These are phyloP conservation scores for Clonostachys solani DNA, from an alignment of 2,329 filamentous ascomycete species.

Conservation along the genomic window DNA sequence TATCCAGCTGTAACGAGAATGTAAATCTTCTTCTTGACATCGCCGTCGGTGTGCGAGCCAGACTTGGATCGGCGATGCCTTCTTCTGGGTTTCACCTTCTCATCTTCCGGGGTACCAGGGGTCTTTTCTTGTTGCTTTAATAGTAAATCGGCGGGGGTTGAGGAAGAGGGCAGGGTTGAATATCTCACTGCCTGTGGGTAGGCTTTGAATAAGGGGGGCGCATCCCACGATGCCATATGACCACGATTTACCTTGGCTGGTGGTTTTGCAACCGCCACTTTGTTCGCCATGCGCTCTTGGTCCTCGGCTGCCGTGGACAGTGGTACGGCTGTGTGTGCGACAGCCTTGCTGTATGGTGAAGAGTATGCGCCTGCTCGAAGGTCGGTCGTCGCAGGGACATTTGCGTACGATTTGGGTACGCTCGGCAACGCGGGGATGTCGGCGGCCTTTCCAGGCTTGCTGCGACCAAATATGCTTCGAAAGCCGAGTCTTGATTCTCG, in stretches of 20 bases:
- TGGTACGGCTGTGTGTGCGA: constrained; percentile 12
- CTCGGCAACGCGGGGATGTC: constrained; percentile 21
- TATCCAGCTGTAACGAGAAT: constrained; percentile 68
- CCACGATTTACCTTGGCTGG: not conserved
- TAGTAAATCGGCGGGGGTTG: constrained; percentile 64
- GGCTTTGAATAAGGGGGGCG: constrained; percentile 79
- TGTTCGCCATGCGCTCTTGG: not conserved
- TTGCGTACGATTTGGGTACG: constrained; percentile 12
- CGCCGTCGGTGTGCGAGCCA: constrained; percentile 39
- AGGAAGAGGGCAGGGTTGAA: constrained; percentile 63
- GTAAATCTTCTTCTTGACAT: constrained; percentile 70
- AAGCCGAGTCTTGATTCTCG: constrained; percentile 42
- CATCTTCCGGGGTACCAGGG: constrained; percentile 8
- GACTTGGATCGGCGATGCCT: constrained; percentile 39
- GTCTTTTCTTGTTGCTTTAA: constrained; percentile 55
- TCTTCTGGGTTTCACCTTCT: constrained; percentile 34
- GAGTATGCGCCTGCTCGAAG: not conserved
- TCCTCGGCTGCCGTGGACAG: constrained; percentile 8
- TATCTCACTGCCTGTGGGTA: constrained; percentile 81
- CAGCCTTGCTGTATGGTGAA: constrained; percentile 1
- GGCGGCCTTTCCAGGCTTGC: constrained; percentile 28
- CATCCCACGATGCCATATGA: constrained; percentile 49
- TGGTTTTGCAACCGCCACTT: not conserved
- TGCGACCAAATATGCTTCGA: constrained; percentile 43
- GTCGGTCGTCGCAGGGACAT: not conserved